These are phyloP conservation scores for Colletotrichum sp. DNA, from an alignment of 2,329 filamentous ascomycete genomes.

Conservation along the genomic window DNA sequence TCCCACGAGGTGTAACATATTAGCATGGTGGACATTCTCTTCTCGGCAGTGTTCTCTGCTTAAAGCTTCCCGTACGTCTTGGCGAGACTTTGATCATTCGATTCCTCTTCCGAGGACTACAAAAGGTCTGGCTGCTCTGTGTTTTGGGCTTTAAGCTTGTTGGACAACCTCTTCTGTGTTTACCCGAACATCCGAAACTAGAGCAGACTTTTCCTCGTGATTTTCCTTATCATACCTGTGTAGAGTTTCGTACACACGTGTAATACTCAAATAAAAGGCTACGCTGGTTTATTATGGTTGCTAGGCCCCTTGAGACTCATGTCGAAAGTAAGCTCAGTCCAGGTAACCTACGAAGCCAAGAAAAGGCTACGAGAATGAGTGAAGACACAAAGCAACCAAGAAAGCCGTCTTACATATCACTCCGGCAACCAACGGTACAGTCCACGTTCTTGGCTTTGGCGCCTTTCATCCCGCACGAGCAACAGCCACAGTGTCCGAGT, in stretches of 20 bases:
- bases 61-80: neutral
- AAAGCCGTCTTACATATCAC: neutral
- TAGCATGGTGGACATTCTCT: neutral
- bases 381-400: neutral
- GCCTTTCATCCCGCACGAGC: neutral
- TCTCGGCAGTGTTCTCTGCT: neutral
- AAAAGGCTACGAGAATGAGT: neutral
- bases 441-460: neutral
- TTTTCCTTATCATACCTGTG: neutral
- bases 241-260: neutral
- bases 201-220: neutral
- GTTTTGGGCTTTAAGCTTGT: neutral
- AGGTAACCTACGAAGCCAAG: neutral
- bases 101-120: neutral
- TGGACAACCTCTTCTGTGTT: neutral
- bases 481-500: neutral
- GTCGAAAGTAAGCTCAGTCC: neutral
- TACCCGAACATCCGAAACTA: neutral
- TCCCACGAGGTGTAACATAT: neutral
- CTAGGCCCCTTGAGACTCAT: neutral
- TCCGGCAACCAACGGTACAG: neutral
- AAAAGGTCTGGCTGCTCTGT: neutral
- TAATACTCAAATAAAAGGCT: neutral
- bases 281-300: neutral
- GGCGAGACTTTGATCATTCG: neutral